Evolutionary conservation across 805 yeast species (phyloP).

Genomic region (Starmerella gropengiesseri): DNA sequence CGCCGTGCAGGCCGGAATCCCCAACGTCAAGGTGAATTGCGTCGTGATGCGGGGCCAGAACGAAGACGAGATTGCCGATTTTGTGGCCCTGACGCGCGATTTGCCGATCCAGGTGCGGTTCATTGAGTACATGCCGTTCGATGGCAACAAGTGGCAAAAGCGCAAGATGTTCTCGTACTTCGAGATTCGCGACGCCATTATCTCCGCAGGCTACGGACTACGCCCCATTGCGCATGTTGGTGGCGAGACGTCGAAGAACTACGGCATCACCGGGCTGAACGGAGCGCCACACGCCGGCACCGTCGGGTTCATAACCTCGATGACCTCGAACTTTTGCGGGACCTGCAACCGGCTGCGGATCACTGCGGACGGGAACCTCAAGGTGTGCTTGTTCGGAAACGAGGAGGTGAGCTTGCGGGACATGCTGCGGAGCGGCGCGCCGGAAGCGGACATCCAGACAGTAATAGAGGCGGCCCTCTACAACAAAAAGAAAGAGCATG

Average conservation of each 20-base stretch:
- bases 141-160: slow-evolving; percentile 43
- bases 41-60: slow-evolving; percentile 42
- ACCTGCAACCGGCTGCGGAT: slow-evolving; percentile 43
- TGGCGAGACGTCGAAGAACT: slow-evolving; percentile 46
- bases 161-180: slow-evolving; percentile 38
- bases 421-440: slow-evolving; percentile 32
- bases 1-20: slow-evolving; percentile 37
- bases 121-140: slow-evolving; percentile 51
- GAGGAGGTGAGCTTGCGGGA: slow-evolving; percentile 41
- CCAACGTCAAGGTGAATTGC: slow-evolving; percentile 39
- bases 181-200: slow-evolving; percentile 34
- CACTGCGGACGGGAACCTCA: slow-evolving; percentile 45
- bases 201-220: slow-evolving; percentile 12
- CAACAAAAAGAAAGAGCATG: slow-evolving; percentile 41
- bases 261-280: slow-evolving; percentile 30
- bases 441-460: slow-evolving; percentile 32
- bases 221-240: slow-evolving; percentile 17
- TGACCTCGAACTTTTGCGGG: slow-evolving; percentile 44
- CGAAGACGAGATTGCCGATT: slow-evolving; percentile 42
- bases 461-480: slow-evolving; percentile 39
- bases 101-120: slow-evolving; percentile 40
- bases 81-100: slow-evolving; percentile 35
- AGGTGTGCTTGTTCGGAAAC: slow-evolving; percentile 46
- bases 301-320: slow-evolving; percentile 45
- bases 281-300: slow-evolving; percentile 31